Conservation (phyloP, 1,284 basidiomycete species). For the Pseudomicrostroma phylloplanum region DNA sequence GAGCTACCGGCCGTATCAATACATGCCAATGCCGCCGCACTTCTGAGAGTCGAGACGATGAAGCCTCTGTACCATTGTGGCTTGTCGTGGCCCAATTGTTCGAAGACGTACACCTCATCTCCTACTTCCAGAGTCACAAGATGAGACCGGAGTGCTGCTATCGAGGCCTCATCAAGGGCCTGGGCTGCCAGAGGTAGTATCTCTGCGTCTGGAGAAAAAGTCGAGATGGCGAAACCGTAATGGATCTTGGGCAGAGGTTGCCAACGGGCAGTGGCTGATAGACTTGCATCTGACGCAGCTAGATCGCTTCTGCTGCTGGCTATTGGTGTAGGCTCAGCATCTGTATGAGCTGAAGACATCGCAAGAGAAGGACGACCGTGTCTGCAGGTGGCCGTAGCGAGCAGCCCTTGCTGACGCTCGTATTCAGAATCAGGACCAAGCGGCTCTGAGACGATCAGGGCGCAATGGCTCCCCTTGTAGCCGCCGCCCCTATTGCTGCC, state of each 20-base stretch:
- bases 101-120: constrained; percentile 81
- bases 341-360: too few species aligned
- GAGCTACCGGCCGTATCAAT: constrained; percentile 50
- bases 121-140: constrained; percentile 59
- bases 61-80: constrained; percentile 57
- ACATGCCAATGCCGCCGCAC: constrained; percentile 18
- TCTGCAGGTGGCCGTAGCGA: too few species aligned
- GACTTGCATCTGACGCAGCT: neutral
- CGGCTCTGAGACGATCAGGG: too few species aligned
- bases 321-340: too few species aligned
- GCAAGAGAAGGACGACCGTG: too few species aligned
- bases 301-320: too few species aligned
- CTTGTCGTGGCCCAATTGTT: constrained; percentile 38
- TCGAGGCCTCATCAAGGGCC: neutral
- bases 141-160: constrained; percentile 25
- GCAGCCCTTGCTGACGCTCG: too few species aligned
- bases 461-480: too few species aligned
- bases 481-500: too few species aligned
- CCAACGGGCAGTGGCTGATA: constrained; percentile 20
- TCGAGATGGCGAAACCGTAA: constrained; percentile 38
- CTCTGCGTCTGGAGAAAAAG: constrained; percentile 38
- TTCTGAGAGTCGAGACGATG: constrained; percentile 62
- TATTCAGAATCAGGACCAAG: too few species aligned
- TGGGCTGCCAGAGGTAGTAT: constrained; percentile 19
- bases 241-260: constrained; percentile 41